Evolutionary conservation across 257 asterid genomes (phyloP), one percentile per base, ranked within the genome.

Genomic region (Nicotiana obtusifolia): DNA sequence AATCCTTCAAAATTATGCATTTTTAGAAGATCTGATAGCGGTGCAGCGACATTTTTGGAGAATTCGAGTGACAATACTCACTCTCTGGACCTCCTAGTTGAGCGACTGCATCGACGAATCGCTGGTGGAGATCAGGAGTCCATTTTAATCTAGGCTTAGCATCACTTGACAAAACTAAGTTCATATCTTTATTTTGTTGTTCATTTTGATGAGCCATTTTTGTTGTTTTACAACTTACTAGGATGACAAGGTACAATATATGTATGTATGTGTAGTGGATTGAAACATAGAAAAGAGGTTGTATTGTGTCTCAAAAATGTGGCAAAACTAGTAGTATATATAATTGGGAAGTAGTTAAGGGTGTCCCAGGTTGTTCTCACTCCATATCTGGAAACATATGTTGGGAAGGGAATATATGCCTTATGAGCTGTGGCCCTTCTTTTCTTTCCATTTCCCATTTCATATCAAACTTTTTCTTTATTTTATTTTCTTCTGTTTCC

Each of bases 101-200:
- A 62, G 87, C 73, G 35, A 95, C 91, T 0, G 97, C 92, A 53
- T 91, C 97, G 35, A 89, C 71, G 75, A 95, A 93, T 14, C 93
- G 82, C 20, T 87, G 93, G 80, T 95, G 98, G n/a, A 95, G 86
- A 73, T 95, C 95, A 20, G 90, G 93, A 76, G 98, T 95, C 99
- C 99, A 95, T 87, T 93, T 95, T 80, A 95, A 56, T 88, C 99
- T 88, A 2, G 98, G 98, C 83, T 93, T 95, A 10, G 99, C 97
- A 84, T 92, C 99, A 67, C 93, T 89, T 7, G 99, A 92, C 78
- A 95, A 87, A 83, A 89, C 88, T 86, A 93, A 80, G 82, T 82
- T 91, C 90, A 87, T 88, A 69, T 89, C 91, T 81, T 86, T 91
- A 82, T 31, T 86, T 67, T 86, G 90, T 61, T 87, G 90, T 69